These are phyloP conservation scores for Candida insectalens DNA, from an alignment of 805 yeast species.

Conservation along the genomic window DNA sequence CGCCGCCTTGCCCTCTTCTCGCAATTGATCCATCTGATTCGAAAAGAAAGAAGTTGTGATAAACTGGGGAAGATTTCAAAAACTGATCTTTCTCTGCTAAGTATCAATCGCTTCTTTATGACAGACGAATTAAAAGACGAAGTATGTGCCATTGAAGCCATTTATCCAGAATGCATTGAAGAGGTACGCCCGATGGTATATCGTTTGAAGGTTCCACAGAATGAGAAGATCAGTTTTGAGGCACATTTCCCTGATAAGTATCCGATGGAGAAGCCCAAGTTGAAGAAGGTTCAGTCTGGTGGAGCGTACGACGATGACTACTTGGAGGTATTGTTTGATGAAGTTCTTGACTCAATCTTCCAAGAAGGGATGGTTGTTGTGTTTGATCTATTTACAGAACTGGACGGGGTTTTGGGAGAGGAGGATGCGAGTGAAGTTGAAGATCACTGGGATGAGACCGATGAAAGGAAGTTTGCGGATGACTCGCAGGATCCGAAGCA, in stretches of 20 bases:
- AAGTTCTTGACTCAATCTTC: conserved; percentile 44
- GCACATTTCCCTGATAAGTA: conserved; percentile 64
- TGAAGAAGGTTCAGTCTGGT: conserved; percentile 41
- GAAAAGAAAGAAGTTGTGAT: neutral
- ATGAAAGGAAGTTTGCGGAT: neutral
- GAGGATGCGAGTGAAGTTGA: conserved; percentile 20
- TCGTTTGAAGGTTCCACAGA: conserved; percentile 50
- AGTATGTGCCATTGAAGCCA: conserved; percentile 74
- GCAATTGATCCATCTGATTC: neutral
- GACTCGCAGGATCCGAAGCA: conserved; percentile 3
- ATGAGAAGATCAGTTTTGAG: conserved; percentile 50
- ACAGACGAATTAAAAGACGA: conserved; percentile 58
- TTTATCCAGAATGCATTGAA: conserved; percentile 59
- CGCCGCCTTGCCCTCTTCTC: conserved; percentile 41
- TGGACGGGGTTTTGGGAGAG: conserved; percentile 42
- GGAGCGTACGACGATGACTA: conserved; percentile 33
- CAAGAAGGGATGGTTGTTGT: conserved; percentile 60
- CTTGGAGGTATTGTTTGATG: conserved; percentile 36
- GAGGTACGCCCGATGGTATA: conserved; percentile 29
- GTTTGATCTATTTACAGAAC: conserved; percentile 66
- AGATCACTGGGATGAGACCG: conserved; percentile 16
- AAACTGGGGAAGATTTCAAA: neutral
- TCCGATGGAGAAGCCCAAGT: conserved; percentile 56
- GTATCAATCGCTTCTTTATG: neutral
- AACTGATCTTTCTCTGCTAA: neutral